Percentiles rank a stretch among this genome's conserved stretches.
Conservation (phyloP, 306 rosid genomes). For the Oxytropis ochrocephala region DNA sequence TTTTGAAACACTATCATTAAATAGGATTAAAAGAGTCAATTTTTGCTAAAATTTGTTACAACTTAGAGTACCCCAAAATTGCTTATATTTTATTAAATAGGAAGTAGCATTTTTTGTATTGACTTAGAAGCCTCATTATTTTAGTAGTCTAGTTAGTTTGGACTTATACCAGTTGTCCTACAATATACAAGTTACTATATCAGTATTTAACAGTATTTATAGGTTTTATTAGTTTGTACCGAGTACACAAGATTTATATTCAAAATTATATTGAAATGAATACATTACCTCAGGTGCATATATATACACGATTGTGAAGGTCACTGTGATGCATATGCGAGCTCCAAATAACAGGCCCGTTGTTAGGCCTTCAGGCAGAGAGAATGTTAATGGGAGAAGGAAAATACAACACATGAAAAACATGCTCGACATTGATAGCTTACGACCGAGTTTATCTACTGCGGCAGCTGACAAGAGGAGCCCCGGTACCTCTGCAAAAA, state of each 20-base stretch:
- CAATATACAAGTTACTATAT: background rate
- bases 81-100: too few species aligned
- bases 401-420: constrained; percentile 69
- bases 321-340: constrained; percentile 83
- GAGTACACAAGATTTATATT: background rate
- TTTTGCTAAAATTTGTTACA: too few species aligned
- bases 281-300: constrained; percentile 94
- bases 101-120: background rate
- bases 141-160: background rate
- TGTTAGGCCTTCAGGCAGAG: constrained; percentile 53
- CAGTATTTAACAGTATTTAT: background rate
- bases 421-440: constrained; percentile 79
- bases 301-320: constrained; percentile 79
- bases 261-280: background rate
- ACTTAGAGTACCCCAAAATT: too few species aligned
- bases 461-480: constrained; percentile 69
- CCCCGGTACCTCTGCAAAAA: constrained; percentile 83
- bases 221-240: background rate
- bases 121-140: background rate
- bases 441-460: constrained; percentile 85
- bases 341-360: constrained; percentile 89
- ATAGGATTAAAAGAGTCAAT: too few species aligned
- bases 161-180: background rate
- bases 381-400: constrained; percentile 73
- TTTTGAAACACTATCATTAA: too few species aligned